Conservation (phyloP, 2,329 filamentous ascomycete genomes). For the Trichoderma breve region DNA sequence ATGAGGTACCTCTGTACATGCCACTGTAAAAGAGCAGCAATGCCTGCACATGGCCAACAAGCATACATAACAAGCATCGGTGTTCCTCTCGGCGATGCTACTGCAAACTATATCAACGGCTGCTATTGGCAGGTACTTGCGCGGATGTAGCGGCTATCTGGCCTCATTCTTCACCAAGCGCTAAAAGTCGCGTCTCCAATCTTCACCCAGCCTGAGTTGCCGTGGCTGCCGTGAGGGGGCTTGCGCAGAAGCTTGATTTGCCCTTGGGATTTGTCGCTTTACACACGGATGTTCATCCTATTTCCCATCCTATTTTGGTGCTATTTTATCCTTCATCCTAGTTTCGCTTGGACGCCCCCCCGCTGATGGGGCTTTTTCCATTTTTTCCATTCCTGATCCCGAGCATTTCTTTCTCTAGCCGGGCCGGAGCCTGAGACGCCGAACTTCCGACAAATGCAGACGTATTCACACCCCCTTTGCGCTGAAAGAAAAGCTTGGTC, state of each 20-base stretch:
- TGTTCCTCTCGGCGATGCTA: neutral
- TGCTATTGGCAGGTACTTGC: slow-evolving; percentile 5
- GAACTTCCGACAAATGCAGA: slow-evolving; percentile 5
- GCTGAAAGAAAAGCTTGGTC: neutral
- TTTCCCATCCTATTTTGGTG: neutral
- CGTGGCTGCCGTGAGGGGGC: slow-evolving; percentile 30
- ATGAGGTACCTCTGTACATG: neutral
- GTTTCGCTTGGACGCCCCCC: neutral
- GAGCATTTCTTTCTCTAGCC: neutral
- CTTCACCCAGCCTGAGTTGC: slow-evolving; percentile 28
- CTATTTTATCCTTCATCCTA: neutral
- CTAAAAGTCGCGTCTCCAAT: slow-evolving; percentile 21
- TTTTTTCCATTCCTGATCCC: neutral
- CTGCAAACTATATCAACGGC: neutral
- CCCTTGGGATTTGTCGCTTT: neutral
- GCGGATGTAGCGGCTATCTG: slow-evolving; percentile 32
- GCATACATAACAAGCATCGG: neutral
- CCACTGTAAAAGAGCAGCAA: too few relatives aligned
- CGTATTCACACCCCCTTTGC: neutral
- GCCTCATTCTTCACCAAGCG: slow-evolving; percentile 20
- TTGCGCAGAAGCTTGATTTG: slow-evolving; percentile 6
- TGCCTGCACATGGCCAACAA: neutral
- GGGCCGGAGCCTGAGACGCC: neutral
- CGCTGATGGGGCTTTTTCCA: neutral
- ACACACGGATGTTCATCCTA: neutral